phyloP scores from a whole-genome alignment of 2,329 filamentous ascomycete species.

The Capronia epimyces region DNA sequence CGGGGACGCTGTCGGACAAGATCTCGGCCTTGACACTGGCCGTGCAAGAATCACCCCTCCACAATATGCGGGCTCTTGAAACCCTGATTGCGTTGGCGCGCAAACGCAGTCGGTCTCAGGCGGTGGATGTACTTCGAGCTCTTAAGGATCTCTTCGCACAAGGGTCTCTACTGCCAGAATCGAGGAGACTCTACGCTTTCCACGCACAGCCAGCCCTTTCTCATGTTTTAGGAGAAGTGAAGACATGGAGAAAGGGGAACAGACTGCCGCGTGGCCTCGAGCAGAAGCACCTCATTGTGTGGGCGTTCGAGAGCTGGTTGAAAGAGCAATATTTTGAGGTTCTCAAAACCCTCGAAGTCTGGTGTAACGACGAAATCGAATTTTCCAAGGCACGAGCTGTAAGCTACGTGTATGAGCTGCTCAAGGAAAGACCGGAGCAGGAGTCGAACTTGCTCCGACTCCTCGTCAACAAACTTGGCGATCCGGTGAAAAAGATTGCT shows the following conservation, averaged over 20 bases:
- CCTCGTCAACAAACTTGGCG: slow-evolving; percentile 92
- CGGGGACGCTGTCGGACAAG: slow-evolving; percentile 93
- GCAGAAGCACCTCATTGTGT: slow-evolving; percentile 72
- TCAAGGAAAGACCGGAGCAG: slow-evolving; percentile 95
- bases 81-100: slow-evolving; percentile 74
- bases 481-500: slow-evolving; percentile 90
- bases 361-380: slow-evolving; percentile 93
- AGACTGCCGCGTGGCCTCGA: slow-evolving; percentile 68
- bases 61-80: slow-evolving; percentile 86
- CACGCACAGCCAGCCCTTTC: slow-evolving; percentile 72
- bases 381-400: slow-evolving; percentile 83
- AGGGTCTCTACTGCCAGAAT: slow-evolving; percentile 73
- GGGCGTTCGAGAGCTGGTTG: slow-evolving; percentile 92
- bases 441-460: slow-evolving; percentile 88
- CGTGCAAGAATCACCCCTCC: slow-evolving; percentile 90
- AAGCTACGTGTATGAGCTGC: slow-evolving; percentile 82
- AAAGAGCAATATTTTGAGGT: slow-evolving; percentile 92
- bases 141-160: slow-evolving; percentile 91
- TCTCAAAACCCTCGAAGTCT: slow-evolving; percentile 81
- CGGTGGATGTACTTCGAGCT: slow-evolving; percentile 84
- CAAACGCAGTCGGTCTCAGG: slow-evolving; percentile 89
- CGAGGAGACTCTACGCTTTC: slow-evolving; percentile 77
- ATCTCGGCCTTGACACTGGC: slow-evolving; percentile 90
- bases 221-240: slow-evolving; percentile 47
- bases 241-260: slow-evolving; percentile 62